phyloP scores from a whole-genome alignment of 148 eudicot species.

The Persicaria tinctoria region DNA sequence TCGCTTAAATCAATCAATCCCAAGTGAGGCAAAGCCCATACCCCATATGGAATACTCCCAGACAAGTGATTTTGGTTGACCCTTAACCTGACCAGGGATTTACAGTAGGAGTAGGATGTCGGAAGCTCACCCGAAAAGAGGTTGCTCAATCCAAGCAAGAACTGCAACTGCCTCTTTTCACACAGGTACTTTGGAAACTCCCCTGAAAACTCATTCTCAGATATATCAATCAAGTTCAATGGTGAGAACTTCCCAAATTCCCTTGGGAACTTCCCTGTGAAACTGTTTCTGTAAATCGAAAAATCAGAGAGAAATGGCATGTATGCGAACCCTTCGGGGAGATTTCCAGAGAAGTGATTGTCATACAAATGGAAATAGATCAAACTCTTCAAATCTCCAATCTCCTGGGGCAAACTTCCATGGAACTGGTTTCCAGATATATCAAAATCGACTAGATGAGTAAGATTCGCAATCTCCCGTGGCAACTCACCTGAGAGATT shows the following conservation, averaged over 20 bases:
- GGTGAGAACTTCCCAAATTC: conserved; percentile 70
- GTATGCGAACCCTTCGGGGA: conserved; percentile 70
- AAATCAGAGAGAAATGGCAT: conserved; percentile 38
- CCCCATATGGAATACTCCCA: background rate
- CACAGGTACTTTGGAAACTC: background rate
- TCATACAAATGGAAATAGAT: conserved; percentile 51
- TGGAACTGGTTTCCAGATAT: conserved; percentile 60
- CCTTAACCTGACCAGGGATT: background rate
- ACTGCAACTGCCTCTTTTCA: background rate
- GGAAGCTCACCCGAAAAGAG: background rate
- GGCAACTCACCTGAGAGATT: conserved; percentile 73
- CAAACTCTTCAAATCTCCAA: conserved; percentile 57
- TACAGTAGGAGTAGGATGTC: background rate
- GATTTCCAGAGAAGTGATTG: conserved; percentile 62
- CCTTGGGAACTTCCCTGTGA: conserved; percentile 57
- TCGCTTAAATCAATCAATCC: background rate
- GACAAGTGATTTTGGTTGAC: background rate
- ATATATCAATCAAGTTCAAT: conserved; percentile 53
- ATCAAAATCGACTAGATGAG: conserved; percentile 64
- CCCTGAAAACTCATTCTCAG: conserved; percentile 12
- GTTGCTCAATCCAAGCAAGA: background rate
- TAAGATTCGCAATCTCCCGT: conserved; percentile 43
- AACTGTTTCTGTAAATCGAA: conserved; percentile 58
- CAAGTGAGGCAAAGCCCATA: background rate
- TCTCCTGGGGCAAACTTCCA: conserved; percentile 56